phyloP scores from a whole-genome alignment of 164 flowering plant species.

The Magnolia kwangsiensis region DNA sequence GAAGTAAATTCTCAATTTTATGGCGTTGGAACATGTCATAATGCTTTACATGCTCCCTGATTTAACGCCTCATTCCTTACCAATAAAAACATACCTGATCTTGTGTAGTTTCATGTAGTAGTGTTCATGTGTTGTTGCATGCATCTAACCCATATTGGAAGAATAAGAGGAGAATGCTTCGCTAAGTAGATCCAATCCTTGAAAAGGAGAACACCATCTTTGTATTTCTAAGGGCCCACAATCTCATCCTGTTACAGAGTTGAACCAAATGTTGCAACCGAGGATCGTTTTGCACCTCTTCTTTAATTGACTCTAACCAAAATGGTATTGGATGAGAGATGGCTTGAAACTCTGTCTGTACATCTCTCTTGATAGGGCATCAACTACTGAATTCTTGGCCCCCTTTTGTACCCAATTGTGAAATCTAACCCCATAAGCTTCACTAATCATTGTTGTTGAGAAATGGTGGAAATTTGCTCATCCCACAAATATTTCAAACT shows the following conservation, averaged over 20 bases:
- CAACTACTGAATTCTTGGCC: not conserved
- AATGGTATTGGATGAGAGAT: conserved; percentile 1
- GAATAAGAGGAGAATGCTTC: not conserved
- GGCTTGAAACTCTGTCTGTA: not conserved
- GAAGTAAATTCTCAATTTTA: not conserved
- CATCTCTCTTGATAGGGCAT: not conserved
- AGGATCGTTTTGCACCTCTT: not conserved
- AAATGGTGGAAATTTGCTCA: not conserved
- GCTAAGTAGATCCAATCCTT: not conserved
- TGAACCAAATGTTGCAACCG: not conserved
- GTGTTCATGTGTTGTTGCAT: not conserved
- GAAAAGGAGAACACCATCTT: conserved; percentile 2
- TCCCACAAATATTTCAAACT: not conserved
- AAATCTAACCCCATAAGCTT: conserved; percentile 5
- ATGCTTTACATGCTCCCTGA: not conserved
- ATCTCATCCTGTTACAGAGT: not conserved
- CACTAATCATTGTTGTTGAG: not conserved
- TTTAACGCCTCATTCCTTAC: not conserved
- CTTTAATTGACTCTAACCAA: not conserved
- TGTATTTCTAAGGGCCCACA: not conserved
- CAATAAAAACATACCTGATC: not conserved
- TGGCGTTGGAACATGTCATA: not conserved
- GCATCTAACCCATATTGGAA: not conserved
- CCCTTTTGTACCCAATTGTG: not conserved
- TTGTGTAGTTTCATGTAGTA: not conserved